Evolutionary conservation across 2,329 filamentous ascomycete genomes (phyloP).

Genomic region (Phaeoacremonium minimum): DNA sequence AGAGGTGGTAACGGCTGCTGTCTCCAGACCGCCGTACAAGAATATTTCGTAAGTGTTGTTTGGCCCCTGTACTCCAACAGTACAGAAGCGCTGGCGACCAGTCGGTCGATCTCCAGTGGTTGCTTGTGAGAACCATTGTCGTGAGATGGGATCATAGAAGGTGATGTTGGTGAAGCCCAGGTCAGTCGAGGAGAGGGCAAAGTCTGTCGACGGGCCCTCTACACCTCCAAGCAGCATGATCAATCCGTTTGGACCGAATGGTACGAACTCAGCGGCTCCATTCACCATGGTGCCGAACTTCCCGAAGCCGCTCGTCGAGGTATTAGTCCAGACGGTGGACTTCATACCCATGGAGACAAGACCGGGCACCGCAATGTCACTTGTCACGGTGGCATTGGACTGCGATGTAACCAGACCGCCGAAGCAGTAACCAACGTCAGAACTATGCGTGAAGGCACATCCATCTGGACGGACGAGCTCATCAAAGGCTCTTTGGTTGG

Average conservation of each 20-base stretch:
- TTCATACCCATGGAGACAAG: conserved; percentile 25
- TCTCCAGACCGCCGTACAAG: conserved; percentile 26
- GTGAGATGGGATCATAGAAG: conserved; percentile 25
- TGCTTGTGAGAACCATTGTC: conserved; percentile 27
- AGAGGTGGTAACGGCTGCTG: conserved; percentile 13
- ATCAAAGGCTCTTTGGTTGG: conserved; percentile 25
- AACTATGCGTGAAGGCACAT: conserved; percentile 18
- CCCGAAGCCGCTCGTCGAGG: conserved; percentile 16
- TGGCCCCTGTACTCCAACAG: conserved; percentile 23
- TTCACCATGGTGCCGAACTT: conserved; percentile 23
- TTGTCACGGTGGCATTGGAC: conserved; percentile 17
- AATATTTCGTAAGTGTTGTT: conserved; percentile 31
- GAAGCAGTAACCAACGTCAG: conserved; percentile 22
- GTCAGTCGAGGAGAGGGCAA: conserved; percentile 13
- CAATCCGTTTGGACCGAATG: conserved; percentile 25
- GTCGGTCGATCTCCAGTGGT: conserved; percentile 23
- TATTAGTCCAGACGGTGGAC: conserved; percentile 23
- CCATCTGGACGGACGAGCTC: conserved; percentile 25
- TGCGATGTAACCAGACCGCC: conserved; percentile 19
- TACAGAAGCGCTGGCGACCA: conserved; percentile 22
- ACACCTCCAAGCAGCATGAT: conserved; percentile 26
- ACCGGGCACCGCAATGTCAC: conserved; percentile 15
- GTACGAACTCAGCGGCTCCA: conserved; percentile 22
- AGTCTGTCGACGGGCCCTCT: conserved; percentile 10
- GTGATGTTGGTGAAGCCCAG: conserved; percentile 21